These are phyloP conservation scores for Solanum raphanifolium DNA, from an alignment of 257 asterid species.

Conservation along the genomic window DNA sequence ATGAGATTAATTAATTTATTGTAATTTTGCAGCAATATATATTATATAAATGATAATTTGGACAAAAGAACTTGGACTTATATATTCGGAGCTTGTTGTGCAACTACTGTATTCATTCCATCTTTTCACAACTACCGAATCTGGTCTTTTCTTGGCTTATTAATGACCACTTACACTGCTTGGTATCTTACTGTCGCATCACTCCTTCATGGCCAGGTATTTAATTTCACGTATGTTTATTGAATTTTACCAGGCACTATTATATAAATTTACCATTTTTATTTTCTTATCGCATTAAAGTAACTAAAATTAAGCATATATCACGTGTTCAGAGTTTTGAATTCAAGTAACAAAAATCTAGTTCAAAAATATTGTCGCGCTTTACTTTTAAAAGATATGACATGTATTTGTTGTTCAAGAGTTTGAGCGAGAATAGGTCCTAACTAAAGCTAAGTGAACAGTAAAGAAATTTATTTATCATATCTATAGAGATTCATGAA, in stretches of 20 bases:
- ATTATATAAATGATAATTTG: slow-evolving; percentile 88
- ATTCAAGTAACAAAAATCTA: background rate
- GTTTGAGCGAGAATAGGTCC: background rate
- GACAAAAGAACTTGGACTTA: slow-evolving; percentile 98
- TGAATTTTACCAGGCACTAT: background rate
- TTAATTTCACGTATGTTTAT: background rate
- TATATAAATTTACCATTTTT: background rate
- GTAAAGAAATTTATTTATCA: background rate
- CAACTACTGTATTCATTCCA: slow-evolving; percentile 87
- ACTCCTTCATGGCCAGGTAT: slow-evolving; percentile 80
- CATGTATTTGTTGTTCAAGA: background rate
- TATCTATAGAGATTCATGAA: background rate
- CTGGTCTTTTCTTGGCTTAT: slow-evolving; percentile 82
- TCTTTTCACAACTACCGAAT: slow-evolving; percentile 85
- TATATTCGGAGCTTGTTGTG: slow-evolving; percentile 93
- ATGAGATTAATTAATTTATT: background rate
- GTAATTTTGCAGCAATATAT: slow-evolving; percentile 61
- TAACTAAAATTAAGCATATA: background rate
- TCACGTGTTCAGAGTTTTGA: too few relatives aligned
- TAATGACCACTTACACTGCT: slow-evolving; percentile 95
- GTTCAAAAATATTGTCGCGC: background rate
- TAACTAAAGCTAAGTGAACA: background rate
- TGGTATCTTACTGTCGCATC: slow-evolving; percentile 94
- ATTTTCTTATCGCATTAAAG: background rate
- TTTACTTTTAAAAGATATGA: too few relatives aligned